Conservation (phyloP, 306 rosid genomes). For the Vigna mungo region DNA sequence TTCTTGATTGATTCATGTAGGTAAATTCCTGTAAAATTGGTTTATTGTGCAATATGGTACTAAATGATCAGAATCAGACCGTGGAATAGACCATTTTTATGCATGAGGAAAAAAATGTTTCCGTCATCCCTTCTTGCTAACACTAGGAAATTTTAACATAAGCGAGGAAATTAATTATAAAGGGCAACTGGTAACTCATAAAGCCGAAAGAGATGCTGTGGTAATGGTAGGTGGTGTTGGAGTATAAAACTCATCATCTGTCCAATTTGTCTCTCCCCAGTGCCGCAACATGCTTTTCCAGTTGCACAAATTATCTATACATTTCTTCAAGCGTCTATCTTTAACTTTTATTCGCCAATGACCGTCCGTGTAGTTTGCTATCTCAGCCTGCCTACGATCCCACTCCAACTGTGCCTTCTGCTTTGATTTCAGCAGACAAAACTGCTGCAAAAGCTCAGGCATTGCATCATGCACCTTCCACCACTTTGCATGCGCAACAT, state of each 20-base stretch:
- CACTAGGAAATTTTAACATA: neutral
- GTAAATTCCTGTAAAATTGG: conserved; percentile 33
- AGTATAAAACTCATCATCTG: conserved; percentile 59
- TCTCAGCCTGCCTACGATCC: conserved; percentile 83
- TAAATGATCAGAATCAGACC: conserved; percentile 24
- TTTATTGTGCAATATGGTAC: conserved; percentile 15
- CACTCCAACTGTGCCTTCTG: conserved; percentile 94
- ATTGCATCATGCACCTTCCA: conserved; percentile 93
- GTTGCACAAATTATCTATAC: conserved; percentile 72
- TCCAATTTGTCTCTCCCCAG: conserved; percentile 99
- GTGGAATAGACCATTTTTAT: conserved; percentile 38
- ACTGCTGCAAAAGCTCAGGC: conserved; percentile 85
- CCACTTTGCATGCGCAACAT: conserved; percentile 89
- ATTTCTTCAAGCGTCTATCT: conserved; percentile 70
- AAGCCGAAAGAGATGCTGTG: conserved; percentile 45
- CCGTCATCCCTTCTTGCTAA: conserved; percentile 28
- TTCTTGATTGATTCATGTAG: conserved; percentile 10
- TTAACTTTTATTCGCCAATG: conserved; percentile 77
- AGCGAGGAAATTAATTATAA: conserved; percentile 18
- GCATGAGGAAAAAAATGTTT: neutral
- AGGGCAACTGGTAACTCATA: conserved; percentile 35
- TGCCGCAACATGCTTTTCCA: conserved; percentile 94
- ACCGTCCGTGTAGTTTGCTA: conserved; percentile 73
- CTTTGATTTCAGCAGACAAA: conserved; percentile 77
- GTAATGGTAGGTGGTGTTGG: conserved; percentile 68